Base-by-base conservation (phyloP, 768 basidiomycete species). In the Omphalotus guepiniiformis region DNA sequence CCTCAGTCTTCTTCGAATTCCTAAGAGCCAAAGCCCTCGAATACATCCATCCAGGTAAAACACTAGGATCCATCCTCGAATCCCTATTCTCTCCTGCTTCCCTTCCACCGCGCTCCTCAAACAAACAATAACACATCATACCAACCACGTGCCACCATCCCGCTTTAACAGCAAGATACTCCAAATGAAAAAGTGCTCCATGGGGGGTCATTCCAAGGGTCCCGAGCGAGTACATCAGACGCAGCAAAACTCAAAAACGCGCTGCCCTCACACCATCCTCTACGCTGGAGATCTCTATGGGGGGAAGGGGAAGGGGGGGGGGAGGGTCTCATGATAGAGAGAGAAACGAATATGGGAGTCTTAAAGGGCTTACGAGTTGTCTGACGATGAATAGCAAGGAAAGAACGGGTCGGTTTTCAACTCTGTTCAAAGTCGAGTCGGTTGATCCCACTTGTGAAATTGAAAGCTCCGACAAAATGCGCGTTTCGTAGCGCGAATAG, bases 361-460 rank as follows among this genome's bases (percentile, higher is more conserved):
- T 49, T 12, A 28, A 34, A 19, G 23, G n/a, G 50, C 85, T 52
- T n/a, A n/a, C 63, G 92, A 87, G 81, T 78, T 2, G 93, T 76
- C 58, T 90, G 85, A 47, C 93, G 76, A 55, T 93, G 89, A 1
- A 96, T 52, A 1, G 89, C 93, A 6, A 95, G 78, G 69, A 87
- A 97, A 64, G 98, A 89, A n/a, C n/a, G 0, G 92, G 89, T 32
- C 95, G 74, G 56, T 95, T 97, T 65, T 97, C 94, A 9, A 96
- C 88, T 11, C 68, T 75, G 53, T n/a, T 90, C 83, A 61, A 97
- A 99, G 58, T 95, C 92, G 2, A 99, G 77, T 9, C 94, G 78
- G 51, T 87, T 88, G 2, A 75, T 66, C 6, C 94, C 95, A 28
- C 68, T 80, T 1, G 90, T 83, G 64, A 96, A 84, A 54, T 78